Conservation (phyloP, 179 eudicot genomes). For the Beta corolliflora region DNA sequence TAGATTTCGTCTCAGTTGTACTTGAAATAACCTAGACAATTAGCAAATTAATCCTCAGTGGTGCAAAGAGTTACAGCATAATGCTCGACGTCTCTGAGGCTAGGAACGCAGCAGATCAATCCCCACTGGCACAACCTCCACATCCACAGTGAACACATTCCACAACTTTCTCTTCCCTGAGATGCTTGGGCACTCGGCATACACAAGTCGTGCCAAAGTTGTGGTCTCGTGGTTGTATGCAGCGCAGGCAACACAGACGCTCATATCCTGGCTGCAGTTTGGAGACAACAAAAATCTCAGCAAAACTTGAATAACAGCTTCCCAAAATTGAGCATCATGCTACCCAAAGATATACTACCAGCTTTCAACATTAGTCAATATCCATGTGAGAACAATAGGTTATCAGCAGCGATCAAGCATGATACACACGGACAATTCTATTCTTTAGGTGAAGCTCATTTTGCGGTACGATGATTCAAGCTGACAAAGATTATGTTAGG, state of each 20-base stretch:
- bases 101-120: constrained; percentile 34
- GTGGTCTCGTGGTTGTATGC: constrained; percentile 92
- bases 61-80: constrained; percentile 1
- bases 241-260: constrained; percentile 81
- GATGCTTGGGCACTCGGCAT: constrained; percentile 88
- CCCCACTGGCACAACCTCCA: constrained; percentile 89
- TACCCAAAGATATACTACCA: not conserved
- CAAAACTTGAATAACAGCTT: not conserved
- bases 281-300: not conserved
- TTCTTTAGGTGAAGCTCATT: too few species aligned
- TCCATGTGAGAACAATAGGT: not conserved
- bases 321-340: not conserved
- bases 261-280: constrained; percentile 86
- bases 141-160: constrained; percentile 95
- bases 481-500: too few species aligned
- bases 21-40: not conserved
- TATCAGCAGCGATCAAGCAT: not conserved
- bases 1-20: not conserved
- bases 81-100: not conserved
- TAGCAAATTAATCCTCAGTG: not conserved
- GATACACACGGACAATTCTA: not conserved
- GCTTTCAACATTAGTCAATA: not conserved
- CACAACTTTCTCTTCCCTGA: constrained; percentile 86
- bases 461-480: too few species aligned
- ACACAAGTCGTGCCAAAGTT: constrained; percentile 92